Percentiles rank a stretch among this genome's conserved stretches.
Conservation (phyloP, 2,329 filamentous ascomycete genomes). For the Xylaria sp. region DNA sequence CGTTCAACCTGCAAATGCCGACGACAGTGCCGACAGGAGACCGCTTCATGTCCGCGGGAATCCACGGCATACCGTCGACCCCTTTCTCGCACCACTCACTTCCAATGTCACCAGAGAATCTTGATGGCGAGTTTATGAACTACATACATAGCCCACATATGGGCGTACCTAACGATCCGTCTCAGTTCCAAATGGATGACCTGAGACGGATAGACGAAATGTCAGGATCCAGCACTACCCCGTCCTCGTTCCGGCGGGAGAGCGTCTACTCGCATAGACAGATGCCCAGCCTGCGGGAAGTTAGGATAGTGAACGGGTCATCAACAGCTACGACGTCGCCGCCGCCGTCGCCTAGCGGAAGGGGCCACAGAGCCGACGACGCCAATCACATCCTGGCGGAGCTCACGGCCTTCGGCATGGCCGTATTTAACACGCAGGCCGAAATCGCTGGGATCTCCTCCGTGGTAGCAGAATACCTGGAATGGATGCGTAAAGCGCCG, state of each 20-base stretch:
- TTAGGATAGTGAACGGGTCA: conserved; percentile 38
- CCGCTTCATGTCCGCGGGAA: conserved; percentile 28
- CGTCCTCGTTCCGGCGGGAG: conserved; percentile 34
- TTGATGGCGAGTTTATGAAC: conserved; percentile 38
- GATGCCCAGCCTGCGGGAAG: conserved; percentile 39
- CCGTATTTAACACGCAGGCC: conserved; percentile 42
- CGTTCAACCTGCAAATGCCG: conserved; percentile 35
- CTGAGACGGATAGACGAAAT: conserved; percentile 34
- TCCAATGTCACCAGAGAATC: conserved; percentile 37
- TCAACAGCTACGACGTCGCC: conserved; percentile 35
- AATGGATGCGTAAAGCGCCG: conserved; percentile 39
- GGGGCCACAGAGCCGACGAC: conserved; percentile 33
- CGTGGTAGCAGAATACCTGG: conserved; percentile 43
- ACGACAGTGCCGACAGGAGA: conserved; percentile 30
- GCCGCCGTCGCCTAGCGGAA: conserved; percentile 34
- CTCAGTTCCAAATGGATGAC: conserved; percentile 36
- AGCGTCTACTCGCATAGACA: conserved; percentile 35
- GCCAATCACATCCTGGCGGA: conserved; percentile 42
- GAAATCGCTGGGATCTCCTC: conserved; percentile 44
- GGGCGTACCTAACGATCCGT: conserved; percentile 30
- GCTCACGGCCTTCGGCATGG: conserved; percentile 42
- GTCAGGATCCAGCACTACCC: conserved; percentile 26
- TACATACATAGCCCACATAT: conserved; percentile 37
- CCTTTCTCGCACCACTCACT: conserved; percentile 37
- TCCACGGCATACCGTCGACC: conserved; percentile 35